These are phyloP conservation scores for Mortierella sp. DNA, from an alignment of 371 early-diverging fungal species.

Conservation along the genomic window DNA sequence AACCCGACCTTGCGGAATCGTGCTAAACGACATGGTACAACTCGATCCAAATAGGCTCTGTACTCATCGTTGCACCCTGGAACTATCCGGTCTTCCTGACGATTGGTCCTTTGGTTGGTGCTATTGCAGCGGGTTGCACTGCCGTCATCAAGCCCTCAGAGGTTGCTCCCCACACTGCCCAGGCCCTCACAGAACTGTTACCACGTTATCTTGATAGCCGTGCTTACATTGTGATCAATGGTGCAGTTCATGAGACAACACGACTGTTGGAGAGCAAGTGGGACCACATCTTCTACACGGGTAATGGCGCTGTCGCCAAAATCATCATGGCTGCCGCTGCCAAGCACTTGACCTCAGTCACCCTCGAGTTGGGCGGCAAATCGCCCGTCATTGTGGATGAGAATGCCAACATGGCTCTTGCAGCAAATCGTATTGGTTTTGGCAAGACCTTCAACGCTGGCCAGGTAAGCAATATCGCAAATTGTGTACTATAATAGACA, in stretches of 20 bases:
- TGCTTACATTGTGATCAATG: slow-evolving; percentile 79
- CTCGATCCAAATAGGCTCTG: no score
- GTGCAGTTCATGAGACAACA: slow-evolving; percentile 83
- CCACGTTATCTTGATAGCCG: slow-evolving; percentile 78
- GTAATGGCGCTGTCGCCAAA: slow-evolving; percentile 80
- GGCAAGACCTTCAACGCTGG: slow-evolving; percentile 88
- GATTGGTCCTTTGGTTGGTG: slow-evolving; percentile 74
- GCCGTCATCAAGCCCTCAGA: slow-evolving; percentile 93
- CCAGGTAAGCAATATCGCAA: slow-evolving; percentile 74
- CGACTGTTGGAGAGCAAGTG: slow-evolving; percentile 74
- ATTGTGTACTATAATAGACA: no score
- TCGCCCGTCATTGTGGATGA: slow-evolving; percentile 80
- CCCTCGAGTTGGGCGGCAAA: slow-evolving; percentile 93
- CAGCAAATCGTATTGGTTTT: slow-evolving; percentile 84
- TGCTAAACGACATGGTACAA: no score
- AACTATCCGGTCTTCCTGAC: slow-evolving; percentile 75
- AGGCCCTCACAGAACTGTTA: slow-evolving; percentile 69
- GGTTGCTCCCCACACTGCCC: slow-evolving; percentile 80
- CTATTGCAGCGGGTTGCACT: slow-evolving; percentile 94
- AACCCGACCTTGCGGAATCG: no score
- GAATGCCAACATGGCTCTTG: slow-evolving; percentile 69
- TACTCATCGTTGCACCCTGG: slow-evolving; percentile 71
- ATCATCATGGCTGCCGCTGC: slow-evolving; percentile 83
- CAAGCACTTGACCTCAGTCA: slow-evolving; percentile 75
- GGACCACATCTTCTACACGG: slow-evolving; percentile 93